Evolutionary conservation across 495 filamentous ascomycete genomes (phyloP), one percentile per base, ranked within the genome.

Genomic region (Podospora conica): DNA sequence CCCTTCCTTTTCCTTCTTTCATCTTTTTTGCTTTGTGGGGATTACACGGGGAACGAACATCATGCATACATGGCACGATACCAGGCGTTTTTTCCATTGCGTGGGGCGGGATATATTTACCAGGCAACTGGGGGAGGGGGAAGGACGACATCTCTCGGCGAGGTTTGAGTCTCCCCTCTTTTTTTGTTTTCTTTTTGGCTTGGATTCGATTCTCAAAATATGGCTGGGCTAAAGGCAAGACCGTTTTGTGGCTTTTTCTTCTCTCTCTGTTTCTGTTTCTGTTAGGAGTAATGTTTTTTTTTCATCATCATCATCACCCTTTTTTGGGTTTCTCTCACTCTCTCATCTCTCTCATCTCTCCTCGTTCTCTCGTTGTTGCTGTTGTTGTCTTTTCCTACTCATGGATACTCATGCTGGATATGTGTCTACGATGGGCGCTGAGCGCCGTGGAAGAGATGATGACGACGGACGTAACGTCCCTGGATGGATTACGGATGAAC

Each of bases 31-130:
- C 11, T 31, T 29, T 61, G 61, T 66, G 64, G 18, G 40, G 15
- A 48, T 15, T 48, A 58, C 58, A 59, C 67, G 18, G 33, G 24
- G 28, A 48, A 63, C 58, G 65, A 55, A 55, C 53, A 63, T 67
- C 61, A 66, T 68, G 71, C 68, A 71, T 75, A 67, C 60, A 58
- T 66, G 69, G 53, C 68, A 72, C 65, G 70, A 74, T 74, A 73
- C 74, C 68, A 70, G 72, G 74, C 72, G 72, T 72, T 74, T 67
- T 62, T 64, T 29, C 31, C 27, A 21, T 29, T 25, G 59, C 55
- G 65, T 66, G 29, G 29, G 33, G 40, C 40, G n/a, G 40, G 40
- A 48, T 48, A 48, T 48, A 48, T 48, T 58, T 58, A 70, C 67
- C 65, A 71, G 66, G 66, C 71, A 70, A 73, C 68, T 67, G 72